phyloP scores from a whole-genome alignment of 2,329 filamentous ascomycete species.

The Cordyceps militaris region DNA sequence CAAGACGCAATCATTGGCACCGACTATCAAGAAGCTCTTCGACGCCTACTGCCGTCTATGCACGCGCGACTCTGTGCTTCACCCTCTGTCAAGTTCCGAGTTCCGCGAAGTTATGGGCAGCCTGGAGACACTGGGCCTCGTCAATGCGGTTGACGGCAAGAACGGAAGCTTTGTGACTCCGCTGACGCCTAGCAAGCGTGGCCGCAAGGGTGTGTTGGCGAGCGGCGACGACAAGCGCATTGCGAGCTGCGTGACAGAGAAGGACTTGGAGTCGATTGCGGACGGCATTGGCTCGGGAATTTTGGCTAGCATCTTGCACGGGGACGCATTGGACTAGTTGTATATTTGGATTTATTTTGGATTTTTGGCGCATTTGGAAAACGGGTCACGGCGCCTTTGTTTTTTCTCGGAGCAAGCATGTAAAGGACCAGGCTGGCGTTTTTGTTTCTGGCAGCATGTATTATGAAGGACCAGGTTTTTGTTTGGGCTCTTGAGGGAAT shows the following conservation, averaged over 20 bases:
- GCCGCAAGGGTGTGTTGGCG: conserved; percentile 51
- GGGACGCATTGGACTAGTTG: conserved; percentile 48
- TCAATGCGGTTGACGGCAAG: conserved; percentile 64
- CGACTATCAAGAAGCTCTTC: conserved; percentile 77
- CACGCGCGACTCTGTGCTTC: conserved; percentile 78
- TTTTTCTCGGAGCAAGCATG: not conserved
- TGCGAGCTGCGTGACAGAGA: conserved; percentile 71
- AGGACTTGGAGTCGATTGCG: conserved; percentile 67
- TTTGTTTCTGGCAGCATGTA: not conserved
- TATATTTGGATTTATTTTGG: not conserved
- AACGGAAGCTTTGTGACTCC: conserved; percentile 57
- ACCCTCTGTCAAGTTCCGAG: conserved; percentile 83
- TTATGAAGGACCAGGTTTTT: not conserved
- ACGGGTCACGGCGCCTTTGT: not conserved
- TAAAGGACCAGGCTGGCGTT: not conserved
- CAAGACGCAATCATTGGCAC: conserved; percentile 55
- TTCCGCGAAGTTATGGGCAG: conserved; percentile 90
- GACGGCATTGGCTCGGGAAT: conserved; percentile 56
- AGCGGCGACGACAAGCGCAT: conserved; percentile 67
- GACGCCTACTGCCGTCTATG: conserved; percentile 78
- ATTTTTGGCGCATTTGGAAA: not conserved
- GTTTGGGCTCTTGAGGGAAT: not conserved
- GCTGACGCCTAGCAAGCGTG: conserved; percentile 65
- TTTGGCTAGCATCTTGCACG: conserved; percentile 54
- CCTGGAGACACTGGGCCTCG: conserved; percentile 77